These are phyloP conservation scores for Boechera divaricarpa DNA, from an alignment of 345 rosid species.

Conservation along the genomic window DNA sequence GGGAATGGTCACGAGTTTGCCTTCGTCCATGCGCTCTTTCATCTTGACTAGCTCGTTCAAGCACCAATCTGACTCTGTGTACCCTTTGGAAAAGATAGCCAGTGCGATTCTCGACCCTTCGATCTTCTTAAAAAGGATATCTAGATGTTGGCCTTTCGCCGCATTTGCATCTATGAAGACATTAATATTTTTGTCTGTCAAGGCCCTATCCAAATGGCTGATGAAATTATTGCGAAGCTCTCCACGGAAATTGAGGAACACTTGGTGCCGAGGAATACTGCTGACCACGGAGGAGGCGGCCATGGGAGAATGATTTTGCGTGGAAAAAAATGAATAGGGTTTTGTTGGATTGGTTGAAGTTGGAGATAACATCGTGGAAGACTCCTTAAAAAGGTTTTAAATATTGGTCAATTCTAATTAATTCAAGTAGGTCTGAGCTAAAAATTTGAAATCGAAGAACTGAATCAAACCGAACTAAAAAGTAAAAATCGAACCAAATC, in stretches of 20 bases:
- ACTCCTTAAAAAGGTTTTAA: neutral
- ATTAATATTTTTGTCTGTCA: neutral
- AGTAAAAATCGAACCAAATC: no score
- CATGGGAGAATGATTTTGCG: slow-evolving; percentile 9
- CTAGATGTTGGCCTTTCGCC: neutral
- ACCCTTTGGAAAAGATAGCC: slow-evolving; percentile 11
- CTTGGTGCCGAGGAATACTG: neutral
- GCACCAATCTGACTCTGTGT: slow-evolving; percentile 26
- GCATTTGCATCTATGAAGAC: slow-evolving; percentile 1
- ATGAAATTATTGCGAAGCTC: slow-evolving; percentile 3
- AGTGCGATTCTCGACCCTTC: slow-evolving; percentile 15
- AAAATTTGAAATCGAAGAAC: no score
- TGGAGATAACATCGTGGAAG: neutral
- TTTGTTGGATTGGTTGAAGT: neutral
- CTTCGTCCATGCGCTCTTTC: neutral
- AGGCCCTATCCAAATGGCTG: slow-evolving; percentile 23
- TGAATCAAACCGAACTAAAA: no score
- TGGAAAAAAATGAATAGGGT: neutral
- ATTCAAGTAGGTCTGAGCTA: no score
- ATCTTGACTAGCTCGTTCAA: slow-evolving; percentile 20
- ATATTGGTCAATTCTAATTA: no score
- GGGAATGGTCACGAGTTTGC: neutral
- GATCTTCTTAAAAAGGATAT: slow-evolving; percentile 13
- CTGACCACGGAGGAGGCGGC: neutral
- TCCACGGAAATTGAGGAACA: slow-evolving; percentile 31